Conservation (phyloP, 805 yeast species). For the Kuraishia borneana region DNA sequence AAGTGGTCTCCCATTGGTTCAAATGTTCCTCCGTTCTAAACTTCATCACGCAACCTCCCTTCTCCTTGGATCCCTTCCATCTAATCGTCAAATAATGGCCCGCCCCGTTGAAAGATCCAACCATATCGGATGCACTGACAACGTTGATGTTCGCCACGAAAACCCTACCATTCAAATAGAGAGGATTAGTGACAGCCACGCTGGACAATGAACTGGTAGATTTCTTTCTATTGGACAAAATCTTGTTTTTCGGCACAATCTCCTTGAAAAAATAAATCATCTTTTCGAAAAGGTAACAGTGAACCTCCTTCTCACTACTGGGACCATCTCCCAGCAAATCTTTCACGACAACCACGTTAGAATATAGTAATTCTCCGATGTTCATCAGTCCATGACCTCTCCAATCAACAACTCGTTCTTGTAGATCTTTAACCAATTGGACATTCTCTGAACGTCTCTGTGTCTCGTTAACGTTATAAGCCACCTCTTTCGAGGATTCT, state of each 20-base stretch:
- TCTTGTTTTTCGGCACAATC: slow-evolving; percentile 23
- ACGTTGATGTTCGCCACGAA: slow-evolving; percentile 57
- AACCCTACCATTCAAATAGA: slow-evolving; percentile 60
- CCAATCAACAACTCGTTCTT: slow-evolving; percentile 81
- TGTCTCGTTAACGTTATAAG: slow-evolving; percentile 82
- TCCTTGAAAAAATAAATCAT: slow-evolving; percentile 51
- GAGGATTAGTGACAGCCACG: slow-evolving; percentile 4
- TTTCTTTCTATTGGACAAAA: slow-evolving; percentile 38
- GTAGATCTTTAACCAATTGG: slow-evolving; percentile 54
- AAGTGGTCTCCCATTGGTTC: slow-evolving; percentile 69
- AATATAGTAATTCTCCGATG: slow-evolving; percentile 77
- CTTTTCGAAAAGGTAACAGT: slow-evolving; percentile 76
- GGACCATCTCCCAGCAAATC: slow-evolving; percentile 40
- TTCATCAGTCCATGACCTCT: slow-evolving; percentile 70
- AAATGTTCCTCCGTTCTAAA: slow-evolving; percentile 78
- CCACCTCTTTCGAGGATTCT: slow-evolving; percentile 71
- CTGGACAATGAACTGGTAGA: slow-evolving; percentile 31
- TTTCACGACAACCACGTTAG: slow-evolving; percentile 57
- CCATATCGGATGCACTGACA: slow-evolving; percentile 22
- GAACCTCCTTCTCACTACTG: slow-evolving; percentile 75
- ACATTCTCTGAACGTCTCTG: slow-evolving; percentile 87
- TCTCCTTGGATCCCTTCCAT: slow-evolving; percentile 81
- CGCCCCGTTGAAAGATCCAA: slow-evolving; percentile 18
- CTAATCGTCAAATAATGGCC: slow-evolving; percentile 55
- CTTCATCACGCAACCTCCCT: slow-evolving; percentile 74